A percentile compares a stretch with the other conserved stretches of the same genome.
Evolutionary conservation across 2,329 filamentous ascomycete genomes (phyloP).

Genomic region (Colletotrichum melonis): DNA sequence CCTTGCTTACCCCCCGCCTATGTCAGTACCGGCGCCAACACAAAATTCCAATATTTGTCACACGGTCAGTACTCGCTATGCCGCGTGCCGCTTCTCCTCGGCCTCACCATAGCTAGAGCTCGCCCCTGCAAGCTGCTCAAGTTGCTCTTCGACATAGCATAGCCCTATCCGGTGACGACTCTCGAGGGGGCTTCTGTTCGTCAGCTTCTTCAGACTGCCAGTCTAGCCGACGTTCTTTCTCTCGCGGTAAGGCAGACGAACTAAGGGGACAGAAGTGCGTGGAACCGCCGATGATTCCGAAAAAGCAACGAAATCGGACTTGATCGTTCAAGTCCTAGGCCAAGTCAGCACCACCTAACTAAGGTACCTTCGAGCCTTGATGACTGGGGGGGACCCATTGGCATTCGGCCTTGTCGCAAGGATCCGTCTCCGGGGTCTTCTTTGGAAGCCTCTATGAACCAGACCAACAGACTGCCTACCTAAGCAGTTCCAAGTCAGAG

Average conservation of each 20-base stretch:
- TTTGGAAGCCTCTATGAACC: background rate
- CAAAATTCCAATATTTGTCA: slow-evolving; percentile 15
- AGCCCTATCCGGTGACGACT: slow-evolving; percentile 8
- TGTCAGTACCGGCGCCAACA: slow-evolving; percentile 13
- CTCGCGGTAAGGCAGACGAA: background rate
- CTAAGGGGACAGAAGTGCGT: background rate
- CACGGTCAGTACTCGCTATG: background rate
- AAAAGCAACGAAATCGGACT: slow-evolving; percentile 28
- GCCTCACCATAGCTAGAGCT: background rate
- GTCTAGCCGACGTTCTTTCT: background rate
- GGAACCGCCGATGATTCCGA: slow-evolving; percentile 25
- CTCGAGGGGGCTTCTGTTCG: background rate
- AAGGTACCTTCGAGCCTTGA: too few species aligned
- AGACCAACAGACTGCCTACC: background rate
- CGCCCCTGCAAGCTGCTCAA: background rate
- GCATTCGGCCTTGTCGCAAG: background rate
- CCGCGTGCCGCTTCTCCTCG: background rate
- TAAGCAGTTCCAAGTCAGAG: background rate
- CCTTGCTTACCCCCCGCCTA: slow-evolving; percentile 5
- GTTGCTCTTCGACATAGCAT: background rate
- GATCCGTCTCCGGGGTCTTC: background rate
- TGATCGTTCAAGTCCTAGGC: background rate
- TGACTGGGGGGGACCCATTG: background rate
- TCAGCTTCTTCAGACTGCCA: background rate
- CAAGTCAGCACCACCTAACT: background rate